A percentile compares a stretch with the other conserved stretches of the same genome.
phyloP scores from a whole-genome alignment of 2,329 filamentous ascomycete genomes.

The Aureobasidium zeae region DNA sequence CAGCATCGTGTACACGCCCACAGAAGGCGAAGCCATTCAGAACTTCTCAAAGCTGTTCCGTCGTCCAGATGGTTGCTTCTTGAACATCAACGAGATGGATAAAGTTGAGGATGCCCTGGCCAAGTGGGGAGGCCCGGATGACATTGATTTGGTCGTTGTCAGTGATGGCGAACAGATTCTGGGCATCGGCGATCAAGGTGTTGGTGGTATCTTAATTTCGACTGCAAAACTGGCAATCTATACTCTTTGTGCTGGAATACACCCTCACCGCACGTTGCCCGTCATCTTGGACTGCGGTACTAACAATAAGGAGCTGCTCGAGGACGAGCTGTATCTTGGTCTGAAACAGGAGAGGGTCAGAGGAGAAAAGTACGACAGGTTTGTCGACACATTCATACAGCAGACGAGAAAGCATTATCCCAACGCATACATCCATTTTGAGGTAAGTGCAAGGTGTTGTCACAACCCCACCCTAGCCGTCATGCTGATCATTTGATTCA shows the following conservation, averaged over 20 bases:
- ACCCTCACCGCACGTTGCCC: conserved; percentile 67
- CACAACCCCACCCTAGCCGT: no score
- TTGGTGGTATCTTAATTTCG: conserved; percentile 75
- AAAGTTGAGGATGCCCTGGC: conserved; percentile 56
- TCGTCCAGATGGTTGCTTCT: conserved; percentile 68
- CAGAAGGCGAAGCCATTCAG: conserved; percentile 79
- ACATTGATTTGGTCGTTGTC: conserved; percentile 82
- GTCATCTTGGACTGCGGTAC: conserved; percentile 83
- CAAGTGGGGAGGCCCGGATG: conserved; percentile 59
- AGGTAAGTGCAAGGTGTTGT: no score
- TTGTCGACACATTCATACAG: conserved; percentile 66
- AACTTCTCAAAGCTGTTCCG: conserved; percentile 74
- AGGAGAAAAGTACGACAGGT: conserved; percentile 64
- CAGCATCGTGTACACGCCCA: conserved; percentile 81
- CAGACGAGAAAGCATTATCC: conserved; percentile 62
- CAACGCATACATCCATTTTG: conserved; percentile 73
- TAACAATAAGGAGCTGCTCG: conserved; percentile 64
- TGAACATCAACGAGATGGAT: conserved; percentile 62
- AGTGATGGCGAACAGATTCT: conserved; percentile 66
- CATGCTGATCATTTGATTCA: no score
- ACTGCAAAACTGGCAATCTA: conserved; percentile 75
- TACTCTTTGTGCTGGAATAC: conserved; percentile 77
- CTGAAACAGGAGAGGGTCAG: conserved; percentile 56
- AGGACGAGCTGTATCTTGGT: conserved; percentile 73
- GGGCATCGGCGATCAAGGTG: conserved; percentile 82